Base-by-base conservation (phyloP, 805 yeast species). In the Spathaspora sp. region DNA sequence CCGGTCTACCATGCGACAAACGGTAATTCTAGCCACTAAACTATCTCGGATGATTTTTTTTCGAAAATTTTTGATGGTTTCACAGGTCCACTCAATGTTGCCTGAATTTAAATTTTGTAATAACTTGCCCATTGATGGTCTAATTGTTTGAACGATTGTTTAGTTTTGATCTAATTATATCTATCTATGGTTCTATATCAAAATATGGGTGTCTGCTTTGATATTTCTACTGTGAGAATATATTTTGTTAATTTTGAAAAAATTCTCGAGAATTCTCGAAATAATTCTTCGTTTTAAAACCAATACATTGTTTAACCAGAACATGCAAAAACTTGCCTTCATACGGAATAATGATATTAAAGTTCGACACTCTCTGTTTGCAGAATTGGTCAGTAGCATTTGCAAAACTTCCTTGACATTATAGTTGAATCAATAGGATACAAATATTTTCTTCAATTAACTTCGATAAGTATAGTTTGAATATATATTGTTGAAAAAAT, bases 1-100 rank as follows among this genome's bases (percentile, higher is more conserved):
- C 60, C 56, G 60, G 60, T 57, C 60, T 57, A 55, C 60, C 60
- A 55, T 49, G 58, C 59, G 59, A 56, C 59, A 56, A 56, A 49
- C 59, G 59, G 59, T 55, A 55, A 56, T 56, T 56, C 59, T 56
- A 56, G 59, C 54, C 54, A 51, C 54, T 51, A 51, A 51, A 51
- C 54, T 51, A 51, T 51, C 54, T 40, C 57, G 51, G 54, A 51
- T 19, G 23, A 20, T 45, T 35, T 28, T 14, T 29, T 35, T 35
- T 16, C 9, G 14, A 16, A 16, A 35, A 35, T 3, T n/a, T 35
- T 35, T n/a, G 9, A 16, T 35, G 17, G 11, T n/a, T 35, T 11
- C 4, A 31, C n/a, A 14, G 17, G 40, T 16, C 40, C 2, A 35
- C 3, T 29, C 17, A 9, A n/a, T 11, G 18, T 35, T 17, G 14